phyloP scores from a whole-genome alignment of 257 asterid genomes.

The Verbascum thapsus region DNA sequence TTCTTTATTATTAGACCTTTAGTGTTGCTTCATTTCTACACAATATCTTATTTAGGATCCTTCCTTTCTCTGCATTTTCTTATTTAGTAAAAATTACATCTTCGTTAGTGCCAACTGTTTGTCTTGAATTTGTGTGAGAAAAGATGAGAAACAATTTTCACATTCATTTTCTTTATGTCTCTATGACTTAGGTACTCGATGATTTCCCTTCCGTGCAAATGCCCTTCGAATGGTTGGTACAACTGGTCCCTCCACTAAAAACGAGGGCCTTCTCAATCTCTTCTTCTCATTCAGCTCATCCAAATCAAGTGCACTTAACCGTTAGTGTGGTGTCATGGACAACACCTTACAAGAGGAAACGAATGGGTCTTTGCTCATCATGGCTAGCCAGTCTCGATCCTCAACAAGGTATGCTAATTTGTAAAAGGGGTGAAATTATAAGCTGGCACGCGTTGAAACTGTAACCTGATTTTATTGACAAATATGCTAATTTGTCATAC shows the following conservation, averaged over 20 bases:
- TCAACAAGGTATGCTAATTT: constrained; percentile 67
- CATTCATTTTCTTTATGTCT: constrained; percentile 17
- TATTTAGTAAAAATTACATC: too few species aligned
- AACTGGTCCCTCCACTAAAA: constrained; percentile 83
- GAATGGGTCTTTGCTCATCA: constrained; percentile 86
- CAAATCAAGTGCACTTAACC: constrained; percentile 85
- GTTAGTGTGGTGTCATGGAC: constrained; percentile 81
- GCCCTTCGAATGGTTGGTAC: constrained; percentile 96
- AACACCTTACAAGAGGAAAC: constrained; percentile 89
- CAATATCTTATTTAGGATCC: constrained; percentile 2
- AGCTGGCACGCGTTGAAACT: too few species aligned
- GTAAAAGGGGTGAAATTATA: too few species aligned
- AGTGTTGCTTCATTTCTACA: background rate
- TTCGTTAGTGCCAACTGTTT: too few species aligned
- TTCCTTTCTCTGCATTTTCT: constrained; percentile 17
- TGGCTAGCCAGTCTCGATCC: constrained; percentile 94
- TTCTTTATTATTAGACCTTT: background rate
- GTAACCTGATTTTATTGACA: too few species aligned
- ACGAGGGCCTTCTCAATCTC: constrained; percentile 88
- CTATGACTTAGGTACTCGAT: constrained; percentile 64
- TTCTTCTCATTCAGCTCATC: constrained; percentile 78
- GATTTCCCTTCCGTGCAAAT: constrained; percentile 93
- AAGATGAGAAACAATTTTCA: constrained; percentile 3
- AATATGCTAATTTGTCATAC: too few species aligned
- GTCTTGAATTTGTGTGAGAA: constrained; percentile 8